Base-by-base conservation (phyloP, 2,329 filamentous ascomycete genomes). In the Epichloe hybrida region DNA sequence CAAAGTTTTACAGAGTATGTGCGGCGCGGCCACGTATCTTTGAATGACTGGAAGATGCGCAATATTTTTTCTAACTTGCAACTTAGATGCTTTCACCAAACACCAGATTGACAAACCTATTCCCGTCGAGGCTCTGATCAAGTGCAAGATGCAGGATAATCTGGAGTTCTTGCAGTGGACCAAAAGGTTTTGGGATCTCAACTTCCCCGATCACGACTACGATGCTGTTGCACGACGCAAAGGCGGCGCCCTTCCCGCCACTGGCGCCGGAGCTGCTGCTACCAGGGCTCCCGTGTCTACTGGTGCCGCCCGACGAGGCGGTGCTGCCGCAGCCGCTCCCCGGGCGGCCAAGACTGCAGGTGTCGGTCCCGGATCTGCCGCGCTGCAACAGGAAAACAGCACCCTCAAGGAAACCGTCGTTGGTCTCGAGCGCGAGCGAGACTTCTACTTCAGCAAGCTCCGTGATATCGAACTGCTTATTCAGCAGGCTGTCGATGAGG, bases 121-220 rank as follows among this genome's bases (percentile, higher is more conserved):
- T 60, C 88, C 88, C 53, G 88, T 97, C 66, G 82, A 95, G 68
- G 75, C 79, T 52, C 82, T 98, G 53, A 81, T 93, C 62, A 98
- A 97, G 71, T 98, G 93, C 77, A 96, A 95, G 76, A 98, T 98
- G 91, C 93, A 98, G 77, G 93, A 98, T 70, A 98, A 98, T 74
- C 86, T 98, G 61, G 93, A 97, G 66, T 98, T 98, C 68, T 76
- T 98, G 54, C 93, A 98, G 72, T 98, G 89, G 86, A 84, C 84
- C 53, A 98, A 98, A 79, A 77, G 79, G 60, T 96, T 89, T 74
- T 98, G 93, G 93, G 93, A 98, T 64, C 88, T 96, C 66, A 89
- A 96, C 76, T 98, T 88, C 71, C 93, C 93, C 7, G 93, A 93
- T 53, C 89, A 93, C 62, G 93, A 97, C 57, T 98, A 98, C 73